These are phyloP conservation scores for Aspergillus steynii DNA, from an alignment of 495 filamentous ascomycete genomes.

Conservation along the genomic window DNA sequence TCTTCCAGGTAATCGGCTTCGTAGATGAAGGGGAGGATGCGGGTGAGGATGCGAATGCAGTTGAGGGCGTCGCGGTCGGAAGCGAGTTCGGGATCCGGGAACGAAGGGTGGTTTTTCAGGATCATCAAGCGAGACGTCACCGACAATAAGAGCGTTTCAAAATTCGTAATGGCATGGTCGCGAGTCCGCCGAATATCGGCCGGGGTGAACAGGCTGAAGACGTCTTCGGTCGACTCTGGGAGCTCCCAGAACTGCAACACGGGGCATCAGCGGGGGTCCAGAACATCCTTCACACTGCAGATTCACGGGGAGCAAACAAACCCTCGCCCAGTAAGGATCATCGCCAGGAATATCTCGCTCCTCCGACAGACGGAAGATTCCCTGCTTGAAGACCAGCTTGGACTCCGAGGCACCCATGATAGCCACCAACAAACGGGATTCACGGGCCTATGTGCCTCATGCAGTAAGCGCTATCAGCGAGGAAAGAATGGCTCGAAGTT, in stretches of 20 bases:
- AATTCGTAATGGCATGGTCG: slow-evolving; percentile 82
- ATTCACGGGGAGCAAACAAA: slow-evolving; percentile 33
- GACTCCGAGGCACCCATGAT: slow-evolving; percentile 97
- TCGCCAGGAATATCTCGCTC: slow-evolving; percentile 83
- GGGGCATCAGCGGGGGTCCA: slow-evolving; percentile 16
- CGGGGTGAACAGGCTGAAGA: slow-evolving; percentile 94
- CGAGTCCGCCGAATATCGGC: slow-evolving; percentile 90
- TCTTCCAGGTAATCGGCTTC: slow-evolving; percentile 81
- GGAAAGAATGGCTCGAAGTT: background rate
- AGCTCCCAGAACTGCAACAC: slow-evolving; percentile 88
- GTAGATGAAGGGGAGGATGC: slow-evolving; percentile 88
- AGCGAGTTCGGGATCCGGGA: slow-evolving; percentile 85
- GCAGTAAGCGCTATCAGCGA: slow-evolving; percentile 15
- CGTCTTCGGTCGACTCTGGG: slow-evolving; percentile 91
- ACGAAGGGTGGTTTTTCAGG: slow-evolving; percentile 84
- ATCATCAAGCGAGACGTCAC: slow-evolving; percentile 77
- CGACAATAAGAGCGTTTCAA: slow-evolving; percentile 85
- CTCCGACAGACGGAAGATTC: slow-evolving; percentile 95
- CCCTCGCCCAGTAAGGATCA: slow-evolving; percentile 92
- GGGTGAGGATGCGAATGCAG: slow-evolving; percentile 89
- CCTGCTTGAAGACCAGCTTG: slow-evolving; percentile 98
- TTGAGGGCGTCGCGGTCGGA: slow-evolving; percentile 89
- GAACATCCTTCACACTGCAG: slow-evolving; percentile 2
- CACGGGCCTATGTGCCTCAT: slow-evolving; percentile 31
- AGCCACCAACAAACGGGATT: slow-evolving; percentile 20